These are phyloP conservation scores for Colletotrichum tabaci DNA, from an alignment of 2,329 filamentous ascomycete genomes.

Conservation along the genomic window DNA sequence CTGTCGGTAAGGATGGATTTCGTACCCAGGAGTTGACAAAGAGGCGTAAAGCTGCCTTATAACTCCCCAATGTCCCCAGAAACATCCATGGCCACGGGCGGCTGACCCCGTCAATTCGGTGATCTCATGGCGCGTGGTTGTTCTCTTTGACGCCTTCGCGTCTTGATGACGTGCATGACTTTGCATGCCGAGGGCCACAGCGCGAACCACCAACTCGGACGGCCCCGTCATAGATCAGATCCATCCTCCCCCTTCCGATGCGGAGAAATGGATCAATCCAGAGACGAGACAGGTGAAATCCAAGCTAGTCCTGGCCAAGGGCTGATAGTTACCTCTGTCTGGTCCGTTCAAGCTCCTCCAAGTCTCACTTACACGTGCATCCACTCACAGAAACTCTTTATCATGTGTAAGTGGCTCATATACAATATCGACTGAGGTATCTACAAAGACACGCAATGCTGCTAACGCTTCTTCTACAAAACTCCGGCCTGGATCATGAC, in stretches of 20 bases:
- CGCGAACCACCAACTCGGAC: constrained; percentile 1
- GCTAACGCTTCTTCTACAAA: not conserved
- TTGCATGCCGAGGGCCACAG: constrained; percentile 22
- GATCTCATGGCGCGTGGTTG: constrained; percentile 1
- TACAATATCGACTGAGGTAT: constrained; percentile 26
- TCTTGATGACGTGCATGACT: constrained; percentile 43
- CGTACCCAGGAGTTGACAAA: not conserved
- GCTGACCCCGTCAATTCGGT: not conserved
- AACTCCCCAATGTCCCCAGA: not conserved
- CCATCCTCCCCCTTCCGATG: not conserved
- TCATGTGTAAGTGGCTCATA: not conserved
- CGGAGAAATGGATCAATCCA: not conserved
- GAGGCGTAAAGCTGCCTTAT: not conserved
- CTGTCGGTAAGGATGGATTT: not conserved
- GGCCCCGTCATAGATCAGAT: constrained; percentile 8
- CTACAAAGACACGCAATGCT: constrained; percentile 31
- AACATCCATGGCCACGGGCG: not conserved
- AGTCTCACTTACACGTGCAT: not conserved
- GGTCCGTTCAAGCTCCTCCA: not conserved
- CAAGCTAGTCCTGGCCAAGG: not conserved
- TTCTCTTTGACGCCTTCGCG: constrained; percentile 34
- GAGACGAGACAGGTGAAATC: constrained; percentile 32
- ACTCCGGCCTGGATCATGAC: constrained; percentile 21
- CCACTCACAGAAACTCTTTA: not conserved
- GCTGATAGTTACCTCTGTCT: too few relatives aligned